Evolutionary conservation across 176 grass and related monocot genomes (phyloP), one percentile per base, ranked within the genome.

Genomic region (Rhipidocladum racemiflorum): DNA sequence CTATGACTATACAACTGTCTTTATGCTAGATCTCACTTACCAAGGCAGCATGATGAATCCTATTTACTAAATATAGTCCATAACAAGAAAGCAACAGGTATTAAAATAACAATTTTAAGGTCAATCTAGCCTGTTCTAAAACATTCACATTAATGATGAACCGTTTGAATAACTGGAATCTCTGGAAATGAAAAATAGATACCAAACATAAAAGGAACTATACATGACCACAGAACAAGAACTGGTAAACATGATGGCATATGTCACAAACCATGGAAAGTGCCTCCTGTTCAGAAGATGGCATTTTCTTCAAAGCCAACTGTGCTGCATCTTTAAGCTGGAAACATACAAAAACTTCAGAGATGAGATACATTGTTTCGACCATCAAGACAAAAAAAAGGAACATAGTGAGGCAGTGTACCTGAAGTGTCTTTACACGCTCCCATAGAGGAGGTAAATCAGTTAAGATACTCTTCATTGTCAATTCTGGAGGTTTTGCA

Each of bases 311-410:
- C 75, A 99, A 89, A 82, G 93, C 97, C 87, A 99, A 86, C 82
- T 99, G 97, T 60, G 93, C 97, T 70, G 91, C 97, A 75, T 99
- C 97, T 89, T 99, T 95, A 66, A 95, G 76, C 97, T 99, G 93
- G 50, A 93, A 35, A 66, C 21, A 84, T 39, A 84, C n/a, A 36
- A 21, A 91, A 77, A 61, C 63, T 15, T 88, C 43, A 57, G 61
- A 67, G 27, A 73, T 66, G 24, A 23, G 15, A 62, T 63, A 63
- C 50, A 77, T 65, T 76, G 80, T 27, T 83, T 54, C 25, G 12
- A 83, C 42, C 39, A 76, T 61, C 48, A 81, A 84, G 78, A 61
- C 4, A 35, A 50, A 54, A 74, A 61, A 77, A 65, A 56, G 79
- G 23, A 70, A 85, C 6, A 60, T 74, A 42, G 23, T 75, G 68